Evolutionary conservation across 768 basidiomycete species (phyloP), one percentile per base, ranked within the genome.

Genomic region (Tephrocybe sp.): DNA sequence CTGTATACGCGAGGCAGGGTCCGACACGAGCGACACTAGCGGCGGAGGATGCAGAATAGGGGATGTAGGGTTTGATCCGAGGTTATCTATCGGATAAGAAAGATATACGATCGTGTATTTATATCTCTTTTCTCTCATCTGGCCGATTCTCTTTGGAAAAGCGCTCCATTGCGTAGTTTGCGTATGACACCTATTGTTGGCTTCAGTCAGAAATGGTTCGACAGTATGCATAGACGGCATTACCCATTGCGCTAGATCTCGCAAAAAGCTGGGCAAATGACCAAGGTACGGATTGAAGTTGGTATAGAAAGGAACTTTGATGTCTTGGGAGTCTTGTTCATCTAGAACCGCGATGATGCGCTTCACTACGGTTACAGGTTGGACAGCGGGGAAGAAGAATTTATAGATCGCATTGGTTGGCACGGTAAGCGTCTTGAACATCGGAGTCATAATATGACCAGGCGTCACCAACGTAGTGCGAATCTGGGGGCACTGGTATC

Each of bases 401-500:
- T 73, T 75, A 68, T 78, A 82, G 32, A 85, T 58, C 22, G 65
- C 53, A 48, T 69, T 74, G 27, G 65, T 60, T 4, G 89, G 83
- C 34, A 84, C 67, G 9, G 62, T 67, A 18, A 79, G 60, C 0
- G 74, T 77, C 13, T 83, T 77, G 70, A 98, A 98, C 62, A 98
- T 77, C 2, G 79, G 76, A 0, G 95, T 96, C 36, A 76, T 66
- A 60, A 92, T 74, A 63, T 91, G 87, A 1, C 91, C 90, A 0
- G 96, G 86, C 45, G 85, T 75, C 51, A 98, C 68, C 18, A 98
- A 76, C 2, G 92, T 94, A 9, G 93, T 96, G n/a, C 91, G 87
- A 66, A 99, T 83, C 35, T 72, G 65, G 1, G 88, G 89, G 25
- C 83, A 75, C 31, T 80, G 71, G 69, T 92, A 87, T n/a, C 86